Percentiles rank a stretch among this genome's conserved stretches.
phyloP scores from a whole-genome alignment of 2,329 filamentous ascomycete species.

The Fusarium ramigenum region DNA sequence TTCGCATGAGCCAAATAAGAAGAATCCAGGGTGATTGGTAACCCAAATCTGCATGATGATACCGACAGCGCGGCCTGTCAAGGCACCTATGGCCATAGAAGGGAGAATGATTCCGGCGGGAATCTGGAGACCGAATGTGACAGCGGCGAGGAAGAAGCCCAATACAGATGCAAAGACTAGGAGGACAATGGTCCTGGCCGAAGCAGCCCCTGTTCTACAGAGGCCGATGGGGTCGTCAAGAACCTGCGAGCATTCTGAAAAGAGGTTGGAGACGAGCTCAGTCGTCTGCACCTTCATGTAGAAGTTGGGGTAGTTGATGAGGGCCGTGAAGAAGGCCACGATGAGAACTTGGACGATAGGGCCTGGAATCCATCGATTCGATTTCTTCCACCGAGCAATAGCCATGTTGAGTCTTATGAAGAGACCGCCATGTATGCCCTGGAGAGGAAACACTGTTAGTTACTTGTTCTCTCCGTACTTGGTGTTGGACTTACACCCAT shows the following conservation, averaged over 20 bases:
- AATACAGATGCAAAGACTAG: constrained; percentile 83
- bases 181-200: constrained; percentile 82
- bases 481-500: constrained; percentile 65
- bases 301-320: constrained; percentile 94
- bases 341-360: constrained; percentile 82
- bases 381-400: constrained; percentile 82
- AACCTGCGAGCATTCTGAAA: constrained; percentile 86
- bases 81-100: constrained; percentile 93
- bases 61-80: constrained; percentile 88
- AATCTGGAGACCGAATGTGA: constrained; percentile 94
- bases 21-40: constrained; percentile 76
- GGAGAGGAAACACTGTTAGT: constrained; percentile 18
- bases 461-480: neutral
- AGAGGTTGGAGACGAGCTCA: constrained; percentile 90
- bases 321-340: constrained; percentile 82
- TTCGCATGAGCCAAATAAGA: constrained; percentile 82
- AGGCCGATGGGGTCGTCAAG: constrained; percentile 89
- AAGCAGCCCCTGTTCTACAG: constrained; percentile 86
- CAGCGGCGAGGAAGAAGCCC: constrained; percentile 83
- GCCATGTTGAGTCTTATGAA: constrained; percentile 96
- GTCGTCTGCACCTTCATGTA: constrained; percentile 95
- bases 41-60: constrained; percentile 92
- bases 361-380: constrained; percentile 69
- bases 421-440: constrained; percentile 91
- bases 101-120: constrained; percentile 96